Evolutionary conservation across 164 flowering plant genomes (phyloP).

Genomic region (Chimonanthus praecox): DNA sequence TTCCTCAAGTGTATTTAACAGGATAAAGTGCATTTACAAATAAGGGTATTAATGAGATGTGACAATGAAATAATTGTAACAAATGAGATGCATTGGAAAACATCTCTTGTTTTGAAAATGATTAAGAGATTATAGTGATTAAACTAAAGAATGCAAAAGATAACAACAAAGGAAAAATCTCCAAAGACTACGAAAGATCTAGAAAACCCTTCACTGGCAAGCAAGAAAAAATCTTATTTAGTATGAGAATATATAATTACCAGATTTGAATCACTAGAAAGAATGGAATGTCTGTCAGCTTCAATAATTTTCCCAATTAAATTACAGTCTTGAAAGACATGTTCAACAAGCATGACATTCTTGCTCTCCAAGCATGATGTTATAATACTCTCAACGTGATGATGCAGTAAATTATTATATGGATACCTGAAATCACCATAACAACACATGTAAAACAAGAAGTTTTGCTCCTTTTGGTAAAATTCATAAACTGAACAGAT

Average conservation of each 20-base stretch:
- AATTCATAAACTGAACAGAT: background rate
- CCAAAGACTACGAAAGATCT: background rate
- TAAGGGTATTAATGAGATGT: too few relatives aligned
- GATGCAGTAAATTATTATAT: constrained; percentile 83
- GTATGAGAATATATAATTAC: constrained; percentile 26
- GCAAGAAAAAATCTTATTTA: background rate
- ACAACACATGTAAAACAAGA: constrained; percentile 2
- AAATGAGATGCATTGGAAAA: too few relatives aligned
- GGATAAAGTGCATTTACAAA: too few relatives aligned
- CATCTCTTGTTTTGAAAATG: too few relatives aligned
- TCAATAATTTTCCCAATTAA: constrained; percentile 59
- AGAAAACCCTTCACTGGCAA: background rate
- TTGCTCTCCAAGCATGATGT: constrained; percentile 83
- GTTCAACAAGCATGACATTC: constrained; percentile 45
- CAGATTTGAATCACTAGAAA: constrained; percentile 45
- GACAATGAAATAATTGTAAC: too few relatives aligned
- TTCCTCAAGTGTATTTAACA: too few relatives aligned
- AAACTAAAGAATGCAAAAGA: background rate
- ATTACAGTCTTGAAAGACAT: constrained; percentile 71
- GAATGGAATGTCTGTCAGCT: constrained; percentile 46
- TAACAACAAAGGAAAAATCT: background rate
- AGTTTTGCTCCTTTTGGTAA: background rate
- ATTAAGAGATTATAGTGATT: too few relatives aligned
- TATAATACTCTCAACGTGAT: constrained; percentile 86
- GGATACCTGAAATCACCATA: constrained; percentile 66